Conservation (phyloP, 2,329 filamentous ascomycete species). For the Hymenoscyphus albidus region DNA sequence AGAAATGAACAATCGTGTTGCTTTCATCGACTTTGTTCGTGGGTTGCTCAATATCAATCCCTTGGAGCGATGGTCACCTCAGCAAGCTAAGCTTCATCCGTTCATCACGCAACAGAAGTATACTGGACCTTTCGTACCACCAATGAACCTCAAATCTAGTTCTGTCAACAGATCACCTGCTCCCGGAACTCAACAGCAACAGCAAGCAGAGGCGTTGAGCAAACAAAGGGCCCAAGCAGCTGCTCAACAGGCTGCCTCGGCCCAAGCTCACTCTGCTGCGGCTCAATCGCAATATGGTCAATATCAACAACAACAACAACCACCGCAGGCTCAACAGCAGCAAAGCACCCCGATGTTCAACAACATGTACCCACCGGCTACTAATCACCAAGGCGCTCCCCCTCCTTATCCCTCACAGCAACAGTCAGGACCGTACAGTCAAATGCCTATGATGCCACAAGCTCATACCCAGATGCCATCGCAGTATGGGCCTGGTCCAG, state of each 20-base stretch:
- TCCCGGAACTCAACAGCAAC: slow-evolving; percentile 90
- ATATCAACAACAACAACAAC: slow-evolving; percentile 41
- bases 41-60: slow-evolving; percentile 92
- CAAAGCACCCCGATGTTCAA: slow-evolving; percentile 68
- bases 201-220: slow-evolving; percentile 88
- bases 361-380: slow-evolving; percentile 69
- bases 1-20: slow-evolving; percentile 98
- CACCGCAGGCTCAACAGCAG: slow-evolving; percentile 38
- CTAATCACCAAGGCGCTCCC: slow-evolving; percentile 45
- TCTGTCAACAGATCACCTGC: slow-evolving; percentile 83
- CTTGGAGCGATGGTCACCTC: slow-evolving; percentile 93
- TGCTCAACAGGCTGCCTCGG: slow-evolving; percentile 33
- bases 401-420: slow-evolving; percentile 80
- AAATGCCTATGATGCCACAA: slow-evolving; percentile 65
- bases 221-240: slow-evolving; percentile 80
- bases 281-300: slow-evolving; percentile 62
- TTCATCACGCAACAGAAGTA: slow-evolving; percentile 99
- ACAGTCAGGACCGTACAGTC: slow-evolving; percentile 61
- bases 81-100: slow-evolving; percentile 93
- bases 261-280: slow-evolving; percentile 61
- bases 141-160: slow-evolving; percentile 91
- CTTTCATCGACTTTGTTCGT: slow-evolving; percentile 97
- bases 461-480: slow-evolving; percentile 62
- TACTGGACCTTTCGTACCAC: slow-evolving; percentile 91
- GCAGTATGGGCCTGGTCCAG: slow-evolving; percentile 52